Evolutionary conservation across 2,329 filamentous ascomycete genomes (phyloP).

Genomic region (Lecanicillium sp.): DNA sequence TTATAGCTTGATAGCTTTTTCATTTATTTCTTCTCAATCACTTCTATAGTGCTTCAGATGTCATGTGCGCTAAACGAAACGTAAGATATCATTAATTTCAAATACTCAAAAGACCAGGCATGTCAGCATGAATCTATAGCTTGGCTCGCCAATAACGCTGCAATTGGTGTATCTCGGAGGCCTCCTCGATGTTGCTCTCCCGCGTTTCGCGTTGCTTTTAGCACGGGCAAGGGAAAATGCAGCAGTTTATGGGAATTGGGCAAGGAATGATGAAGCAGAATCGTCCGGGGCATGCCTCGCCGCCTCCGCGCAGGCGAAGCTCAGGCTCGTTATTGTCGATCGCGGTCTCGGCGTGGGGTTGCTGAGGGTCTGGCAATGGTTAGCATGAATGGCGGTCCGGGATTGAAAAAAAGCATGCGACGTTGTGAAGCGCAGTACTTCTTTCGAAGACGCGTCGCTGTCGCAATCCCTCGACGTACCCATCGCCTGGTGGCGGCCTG

Average conservation of each 20-base stretch:
- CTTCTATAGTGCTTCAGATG: too few species aligned
- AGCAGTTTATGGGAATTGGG: slow-evolving; percentile 31
- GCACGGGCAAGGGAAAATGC: slow-evolving; percentile 25
- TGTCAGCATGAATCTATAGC: too few species aligned
- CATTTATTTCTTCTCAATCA: slow-evolving; percentile 5
- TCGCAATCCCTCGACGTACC: neutral
- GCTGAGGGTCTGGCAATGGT: slow-evolving; percentile 16
- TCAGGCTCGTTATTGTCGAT: slow-evolving; percentile 13
- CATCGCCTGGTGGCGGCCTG: slow-evolving; percentile 6
- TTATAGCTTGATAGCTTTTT: slow-evolving; percentile 2
- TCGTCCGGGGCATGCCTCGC: slow-evolving; percentile 26
- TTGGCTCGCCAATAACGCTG: too few species aligned
- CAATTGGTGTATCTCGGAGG: neutral
- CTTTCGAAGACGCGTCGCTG: neutral
- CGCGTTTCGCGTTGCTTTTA: slow-evolving; percentile 8
- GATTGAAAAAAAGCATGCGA: neutral
- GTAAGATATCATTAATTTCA: too few species aligned
- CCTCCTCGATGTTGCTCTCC: too few species aligned
- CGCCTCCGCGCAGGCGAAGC: slow-evolving; percentile 23
- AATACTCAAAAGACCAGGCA: too few species aligned
- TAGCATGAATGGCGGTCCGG: neutral
- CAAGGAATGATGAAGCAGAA: slow-evolving; percentile 35
- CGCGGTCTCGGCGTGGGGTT: slow-evolving; percentile 19
- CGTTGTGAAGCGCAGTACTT: neutral
- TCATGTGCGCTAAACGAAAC: too few species aligned